Percentiles rank a stretch among this genome's conserved stretches.
Evolutionary conservation across 1,284 basidiomycete species (phyloP).

Genomic region (Puccinia triticina): DNA sequence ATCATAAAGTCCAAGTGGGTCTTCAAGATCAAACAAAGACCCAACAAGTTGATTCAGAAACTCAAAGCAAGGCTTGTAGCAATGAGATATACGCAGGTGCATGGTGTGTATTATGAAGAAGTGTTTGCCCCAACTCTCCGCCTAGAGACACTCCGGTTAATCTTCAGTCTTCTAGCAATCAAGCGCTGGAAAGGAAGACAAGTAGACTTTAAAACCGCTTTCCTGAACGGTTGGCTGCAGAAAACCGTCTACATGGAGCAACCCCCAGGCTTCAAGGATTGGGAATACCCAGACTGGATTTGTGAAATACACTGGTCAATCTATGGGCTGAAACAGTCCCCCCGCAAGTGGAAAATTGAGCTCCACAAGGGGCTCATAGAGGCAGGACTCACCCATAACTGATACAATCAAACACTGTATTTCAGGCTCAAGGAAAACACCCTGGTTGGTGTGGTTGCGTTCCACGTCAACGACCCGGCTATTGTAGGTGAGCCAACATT

Average conservation of each 20-base stretch:
- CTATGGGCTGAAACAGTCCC: conserved; percentile 20
- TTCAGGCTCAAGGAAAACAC: not conserved
- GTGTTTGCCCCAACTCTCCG: not conserved
- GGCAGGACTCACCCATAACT: not conserved
- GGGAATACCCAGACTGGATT: not conserved
- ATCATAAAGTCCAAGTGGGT: too few species aligned
- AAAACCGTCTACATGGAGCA: not conserved
- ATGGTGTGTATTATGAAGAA: conserved; percentile 2
- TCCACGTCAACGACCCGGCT: not conserved
- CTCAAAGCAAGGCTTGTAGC: not conserved
- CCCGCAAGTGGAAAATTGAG: not conserved
- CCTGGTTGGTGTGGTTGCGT: not conserved
- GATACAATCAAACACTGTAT: not conserved
- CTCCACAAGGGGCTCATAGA: not conserved
- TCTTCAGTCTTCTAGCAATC: too few species aligned
- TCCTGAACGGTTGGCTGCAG: not conserved
- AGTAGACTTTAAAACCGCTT: too few species aligned
- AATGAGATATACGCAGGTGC: not conserved
- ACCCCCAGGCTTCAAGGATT: conserved; percentile 2
- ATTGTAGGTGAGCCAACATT: not conserved
- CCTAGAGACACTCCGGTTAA: too few species aligned
- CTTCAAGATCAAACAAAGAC: not conserved
- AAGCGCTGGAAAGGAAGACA: too few species aligned
- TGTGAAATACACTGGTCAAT: not conserved
- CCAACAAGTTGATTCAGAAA: not conserved